phyloP scores from a whole-genome alignment of 768 basidiomycete species.

The Boletus fagicola region DNA sequence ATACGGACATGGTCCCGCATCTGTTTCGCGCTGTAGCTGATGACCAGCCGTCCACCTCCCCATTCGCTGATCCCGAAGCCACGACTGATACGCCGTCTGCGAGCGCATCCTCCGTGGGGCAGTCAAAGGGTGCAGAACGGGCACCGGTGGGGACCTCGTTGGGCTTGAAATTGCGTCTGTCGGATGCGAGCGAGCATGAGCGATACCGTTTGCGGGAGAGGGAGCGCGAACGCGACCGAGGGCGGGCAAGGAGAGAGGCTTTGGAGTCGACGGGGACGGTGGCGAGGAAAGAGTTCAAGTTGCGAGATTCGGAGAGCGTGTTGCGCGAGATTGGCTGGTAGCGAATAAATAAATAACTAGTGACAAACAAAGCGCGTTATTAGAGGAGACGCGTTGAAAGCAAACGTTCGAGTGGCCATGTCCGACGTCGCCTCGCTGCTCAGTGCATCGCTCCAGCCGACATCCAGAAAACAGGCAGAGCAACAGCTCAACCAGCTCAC shows the following conservation, averaged over 20 bases:
- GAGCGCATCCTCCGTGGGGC: background rate
- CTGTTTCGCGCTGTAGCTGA: constrained; percentile 4
- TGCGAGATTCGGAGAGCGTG: constrained; percentile 23
- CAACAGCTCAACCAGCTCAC: constrained; percentile 67
- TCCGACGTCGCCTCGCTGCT: constrained; percentile 69
- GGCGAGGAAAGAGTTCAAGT: constrained; percentile 3
- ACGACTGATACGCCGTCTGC: no score
- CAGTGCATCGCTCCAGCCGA: constrained; percentile 65
- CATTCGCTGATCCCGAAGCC: constrained; percentile 3
- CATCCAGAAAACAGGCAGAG: constrained; percentile 78
- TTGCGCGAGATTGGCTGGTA: constrained; percentile 24
- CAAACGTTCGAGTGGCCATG: constrained; percentile 38
- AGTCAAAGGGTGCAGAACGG: background rate
- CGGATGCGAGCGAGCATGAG: constrained; percentile 26
- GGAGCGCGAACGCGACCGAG: constrained; percentile 17
- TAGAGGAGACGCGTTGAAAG: background rate
- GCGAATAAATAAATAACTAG: background rate
- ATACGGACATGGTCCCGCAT: constrained; percentile 14
- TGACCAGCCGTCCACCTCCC: background rate
- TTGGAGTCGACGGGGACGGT: no score
- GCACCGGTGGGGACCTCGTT: constrained; percentile 6
- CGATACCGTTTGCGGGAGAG: constrained; percentile 22
- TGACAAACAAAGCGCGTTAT: constrained; percentile 13
- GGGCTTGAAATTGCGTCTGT: constrained; percentile 21
- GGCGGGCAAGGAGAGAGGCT: background rate